Evolutionary conservation across 202 grass and related monocot species (phyloP).

Genomic region (Digitaria exilis): DNA sequence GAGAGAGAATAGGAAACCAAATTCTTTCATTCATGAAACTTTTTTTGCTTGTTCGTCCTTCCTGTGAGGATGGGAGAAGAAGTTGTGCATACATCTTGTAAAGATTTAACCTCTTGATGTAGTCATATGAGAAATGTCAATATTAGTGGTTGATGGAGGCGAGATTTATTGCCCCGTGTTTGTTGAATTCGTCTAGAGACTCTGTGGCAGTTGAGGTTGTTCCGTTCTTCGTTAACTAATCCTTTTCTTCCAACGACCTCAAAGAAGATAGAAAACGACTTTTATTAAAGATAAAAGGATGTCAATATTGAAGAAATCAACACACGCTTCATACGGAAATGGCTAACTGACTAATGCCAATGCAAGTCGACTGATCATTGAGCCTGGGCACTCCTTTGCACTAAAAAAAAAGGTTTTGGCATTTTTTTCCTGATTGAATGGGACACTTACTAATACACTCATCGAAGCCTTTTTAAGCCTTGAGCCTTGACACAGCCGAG

Average conservation of each 20-base stretch:
- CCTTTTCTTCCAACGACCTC: not conserved
- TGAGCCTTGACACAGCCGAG: too few relatives aligned
- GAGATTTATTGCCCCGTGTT: not conserved
- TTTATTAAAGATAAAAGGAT: not conserved
- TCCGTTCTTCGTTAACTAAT: not conserved
- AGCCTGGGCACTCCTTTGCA: too few relatives aligned
- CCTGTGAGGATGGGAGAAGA: not conserved
- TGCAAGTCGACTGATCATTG: too few relatives aligned
- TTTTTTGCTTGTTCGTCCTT: not conserved
- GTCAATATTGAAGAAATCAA: not conserved
- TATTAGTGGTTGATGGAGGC: not conserved
- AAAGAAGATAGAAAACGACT: not conserved
- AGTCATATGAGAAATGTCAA: not conserved
- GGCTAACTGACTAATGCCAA: too few relatives aligned
- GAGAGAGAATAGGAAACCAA: slow-evolving; percentile 1
- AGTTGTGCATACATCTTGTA: not conserved
- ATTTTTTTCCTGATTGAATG: too few relatives aligned
- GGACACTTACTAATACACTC: too few relatives aligned
- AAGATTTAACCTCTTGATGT: not conserved
- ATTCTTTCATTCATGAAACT: slow-evolving; percentile 35
- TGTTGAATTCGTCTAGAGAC: not conserved
- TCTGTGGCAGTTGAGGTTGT: not conserved
- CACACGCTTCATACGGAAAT: not conserved
- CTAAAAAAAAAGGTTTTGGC: too few relatives aligned
- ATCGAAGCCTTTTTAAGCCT: too few relatives aligned